Evolutionary conservation across 352 stramenopile genomes (phyloP), one percentile per base, ranked within the genome.

Genomic region (Globisporangium radiosum): DNA sequence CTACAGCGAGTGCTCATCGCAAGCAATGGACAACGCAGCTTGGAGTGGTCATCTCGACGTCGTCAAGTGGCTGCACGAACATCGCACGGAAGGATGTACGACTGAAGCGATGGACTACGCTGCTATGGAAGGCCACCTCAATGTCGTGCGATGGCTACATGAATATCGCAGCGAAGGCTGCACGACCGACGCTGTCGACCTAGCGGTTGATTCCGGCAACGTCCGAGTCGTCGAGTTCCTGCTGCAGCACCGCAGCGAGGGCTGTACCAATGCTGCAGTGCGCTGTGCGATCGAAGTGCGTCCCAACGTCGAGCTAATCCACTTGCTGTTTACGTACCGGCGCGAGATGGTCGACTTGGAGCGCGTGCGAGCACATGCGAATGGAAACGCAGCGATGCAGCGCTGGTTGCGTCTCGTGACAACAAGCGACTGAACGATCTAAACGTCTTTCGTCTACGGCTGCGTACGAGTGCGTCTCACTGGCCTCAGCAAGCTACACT

Each of bases 21-120:
- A 19, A 19, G 17, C 17, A 19, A 19, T 19, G 48, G 25, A 53
- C 48, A n/a, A 14, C 7, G 48, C 48, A 6, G 48, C 48, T 9
- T 6, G 17, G 19, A 53, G n/a, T 11, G 48, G 48, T 6, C 48
- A 53, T 3, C 19, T 53, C 48, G 47, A n/a, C 7, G 19, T 25
- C 3, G 19, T 40, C 25, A 38, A 43, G 47, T 66, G 36, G 51
- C 49, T 66, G 11, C 61, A 66, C 38, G 37, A 11, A 3, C 14
- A 66, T 53, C 63, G 63, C 2, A 33, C 4, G 9, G 59, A 70
- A 45, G 62, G 52, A 33, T 63, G 59, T 9, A 63, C 59, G 9
- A 25, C 45, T 13, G 38, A 44, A 8, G 63, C 63, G 13, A 62
- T 70, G 59, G 53, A 59, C 19, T 15, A 15, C 47, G 47, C 47